Conservation (phyloP, 148 eudicot species). For the Rhododendron henanense region DNA sequence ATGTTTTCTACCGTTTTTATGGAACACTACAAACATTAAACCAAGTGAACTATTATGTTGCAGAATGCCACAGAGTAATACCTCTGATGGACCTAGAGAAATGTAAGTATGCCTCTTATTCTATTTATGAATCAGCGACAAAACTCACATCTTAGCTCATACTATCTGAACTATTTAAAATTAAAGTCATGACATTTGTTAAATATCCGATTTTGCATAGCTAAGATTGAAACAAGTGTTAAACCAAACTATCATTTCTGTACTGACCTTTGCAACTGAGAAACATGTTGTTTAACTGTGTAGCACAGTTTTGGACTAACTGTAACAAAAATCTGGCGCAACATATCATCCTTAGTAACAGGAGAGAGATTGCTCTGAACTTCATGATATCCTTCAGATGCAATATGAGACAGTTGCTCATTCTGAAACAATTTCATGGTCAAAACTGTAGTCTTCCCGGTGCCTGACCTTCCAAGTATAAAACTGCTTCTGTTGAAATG, state of each 20-base stretch:
- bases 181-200: background rate
- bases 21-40: background rate
- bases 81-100: background rate
- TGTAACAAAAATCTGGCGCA: slow-evolving; percentile 78
- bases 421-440: slow-evolving; percentile 66
- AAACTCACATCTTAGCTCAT: background rate
- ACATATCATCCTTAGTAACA: slow-evolving; percentile 11
- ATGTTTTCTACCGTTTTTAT: background rate
- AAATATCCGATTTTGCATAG: background rate
- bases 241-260: background rate
- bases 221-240: background rate
- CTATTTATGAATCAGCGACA: background rate
- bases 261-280: slow-evolving; percentile 53
- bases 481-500: slow-evolving; percentile 45
- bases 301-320: slow-evolving; percentile 73
- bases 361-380: slow-evolving; percentile 2
- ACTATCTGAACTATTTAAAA: background rate
- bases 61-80: background rate
- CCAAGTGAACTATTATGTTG: background rate
- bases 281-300: slow-evolving; percentile 66
- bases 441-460: slow-evolving; percentile 77
- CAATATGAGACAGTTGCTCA: slow-evolving; percentile 43
- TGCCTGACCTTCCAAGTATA: slow-evolving; percentile 76
- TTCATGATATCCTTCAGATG: slow-evolving; percentile 30
- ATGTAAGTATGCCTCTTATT: background rate